These are phyloP conservation scores for Talaromyces sp. DNA, from an alignment of 2,329 filamentous ascomycete species.

Conservation along the genomic window DNA sequence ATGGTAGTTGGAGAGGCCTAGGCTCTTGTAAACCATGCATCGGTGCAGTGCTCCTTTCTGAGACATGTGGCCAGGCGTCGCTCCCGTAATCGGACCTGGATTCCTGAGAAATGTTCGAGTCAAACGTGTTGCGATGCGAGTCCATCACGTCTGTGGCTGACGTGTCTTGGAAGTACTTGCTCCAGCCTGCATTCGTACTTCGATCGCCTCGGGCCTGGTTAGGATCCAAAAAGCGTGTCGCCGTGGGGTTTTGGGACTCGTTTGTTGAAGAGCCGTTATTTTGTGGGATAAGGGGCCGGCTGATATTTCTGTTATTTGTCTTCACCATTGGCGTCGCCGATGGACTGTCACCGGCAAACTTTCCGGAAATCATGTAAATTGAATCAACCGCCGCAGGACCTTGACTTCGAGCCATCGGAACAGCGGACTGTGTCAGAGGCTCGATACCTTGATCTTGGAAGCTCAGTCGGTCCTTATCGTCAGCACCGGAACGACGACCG, in stretches of 20 bases:
- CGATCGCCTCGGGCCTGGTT: slow-evolving; percentile 29
- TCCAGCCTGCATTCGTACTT: slow-evolving; percentile 44
- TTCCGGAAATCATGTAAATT: slow-evolving; percentile 36
- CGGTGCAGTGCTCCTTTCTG: slow-evolving; percentile 5
- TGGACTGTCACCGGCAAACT: slow-evolving; percentile 20
- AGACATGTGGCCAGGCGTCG: slow-evolving; percentile 35
- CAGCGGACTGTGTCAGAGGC: slow-evolving; percentile 35
- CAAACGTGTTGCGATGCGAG: slow-evolving; percentile 20
- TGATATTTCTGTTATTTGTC: neutral
- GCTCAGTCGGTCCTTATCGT: slow-evolving; percentile 52
- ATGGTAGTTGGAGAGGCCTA: slow-evolving; percentile 36
- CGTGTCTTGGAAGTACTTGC: slow-evolving; percentile 43
- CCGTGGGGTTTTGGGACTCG: slow-evolving; percentile 17
- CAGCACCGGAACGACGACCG: slow-evolving; percentile 37
- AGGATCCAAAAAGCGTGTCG: slow-evolving; percentile 10
- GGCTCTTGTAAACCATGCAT: slow-evolving; percentile 26
- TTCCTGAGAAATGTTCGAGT: slow-evolving; percentile 22
- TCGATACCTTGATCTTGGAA: slow-evolving; percentile 42
- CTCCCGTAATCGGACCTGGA: slow-evolving; percentile 32
- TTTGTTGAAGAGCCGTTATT: slow-evolving; percentile 23
- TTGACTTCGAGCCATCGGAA: slow-evolving; percentile 41
- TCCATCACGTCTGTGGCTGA: slow-evolving; percentile 20
- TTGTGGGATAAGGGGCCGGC: slow-evolving; percentile 6
- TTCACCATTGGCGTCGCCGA: slow-evolving; percentile 22
- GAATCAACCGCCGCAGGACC: slow-evolving; percentile 35